Conservation (phyloP, 2,329 filamentous ascomycete species). For the Talaromyces amestolkiae region DNA sequence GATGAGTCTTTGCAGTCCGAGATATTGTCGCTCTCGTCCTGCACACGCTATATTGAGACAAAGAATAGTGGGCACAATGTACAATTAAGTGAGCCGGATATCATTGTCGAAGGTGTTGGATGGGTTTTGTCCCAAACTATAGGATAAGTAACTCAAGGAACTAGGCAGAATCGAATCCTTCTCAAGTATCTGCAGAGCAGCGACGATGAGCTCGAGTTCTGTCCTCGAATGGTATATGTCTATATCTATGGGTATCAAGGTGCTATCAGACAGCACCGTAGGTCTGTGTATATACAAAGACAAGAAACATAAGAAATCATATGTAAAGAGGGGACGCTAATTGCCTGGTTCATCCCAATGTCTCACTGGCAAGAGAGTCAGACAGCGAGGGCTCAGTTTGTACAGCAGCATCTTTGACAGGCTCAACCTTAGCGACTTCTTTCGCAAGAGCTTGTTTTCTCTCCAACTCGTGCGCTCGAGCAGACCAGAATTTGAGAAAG, state of each 20-base stretch:
- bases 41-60: background rate
- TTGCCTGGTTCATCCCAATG: conserved; percentile 17
- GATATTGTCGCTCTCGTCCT: background rate
- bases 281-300: background rate
- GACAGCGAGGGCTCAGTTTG: conserved; percentile 18
- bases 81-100: background rate
- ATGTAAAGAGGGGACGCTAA: background rate
- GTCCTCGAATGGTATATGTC: background rate
- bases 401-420: conserved; percentile 21
- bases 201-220: background rate
- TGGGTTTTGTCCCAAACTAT: background rate
- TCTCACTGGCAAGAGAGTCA: conserved; percentile 20
- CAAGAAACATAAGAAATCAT: background rate
- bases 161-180: background rate
- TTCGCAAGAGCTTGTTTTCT: conserved; percentile 36
- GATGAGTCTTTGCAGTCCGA: background rate
- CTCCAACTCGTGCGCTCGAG: conserved; percentile 36
- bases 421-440: conserved; percentile 30
- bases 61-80: background rate
- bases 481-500: conserved; percentile 47
- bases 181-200: background rate
- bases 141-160: background rate
- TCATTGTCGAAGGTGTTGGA: background rate
- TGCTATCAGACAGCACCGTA: conserved; percentile 2
- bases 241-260: conserved; percentile 18